A percentile compares a stretch with the other conserved stretches of the same genome.
Conservation (phyloP, 2,329 filamentous ascomycete genomes). For the Nemania sp. region DNA sequence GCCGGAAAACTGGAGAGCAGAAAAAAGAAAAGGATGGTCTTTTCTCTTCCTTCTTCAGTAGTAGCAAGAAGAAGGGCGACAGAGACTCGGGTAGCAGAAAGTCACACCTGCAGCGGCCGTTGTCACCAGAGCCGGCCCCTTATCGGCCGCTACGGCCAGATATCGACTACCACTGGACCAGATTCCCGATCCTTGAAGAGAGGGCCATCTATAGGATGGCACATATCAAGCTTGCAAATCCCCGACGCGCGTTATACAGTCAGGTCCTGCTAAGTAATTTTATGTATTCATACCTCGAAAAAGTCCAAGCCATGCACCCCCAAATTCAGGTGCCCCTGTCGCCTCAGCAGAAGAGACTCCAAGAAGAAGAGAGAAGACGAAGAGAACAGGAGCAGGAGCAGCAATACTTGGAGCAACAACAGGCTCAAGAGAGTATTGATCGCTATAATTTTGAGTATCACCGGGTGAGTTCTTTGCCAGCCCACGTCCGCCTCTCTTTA, state of each 20-base stretch:
- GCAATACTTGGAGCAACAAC: slow-evolving; percentile 52
- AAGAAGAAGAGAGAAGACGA: slow-evolving; percentile 53
- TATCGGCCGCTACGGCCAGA: slow-evolving; percentile 78
- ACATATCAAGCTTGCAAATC: slow-evolving; percentile 98
- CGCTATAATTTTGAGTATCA: slow-evolving; percentile 60
- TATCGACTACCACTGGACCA: slow-evolving; percentile 93
- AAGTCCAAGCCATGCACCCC: slow-evolving; percentile 98
- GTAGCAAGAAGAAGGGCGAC: slow-evolving; percentile 84
- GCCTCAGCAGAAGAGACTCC: slow-evolving; percentile 69
- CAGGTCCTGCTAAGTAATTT: slow-evolving; percentile 98
- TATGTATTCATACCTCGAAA: slow-evolving; percentile 99
- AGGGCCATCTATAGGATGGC: slow-evolving; percentile 98
- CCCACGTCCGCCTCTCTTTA: not conserved
- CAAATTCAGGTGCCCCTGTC: slow-evolving; percentile 90
- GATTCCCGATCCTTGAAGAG: slow-evolving; percentile 94
- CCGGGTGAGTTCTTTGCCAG: slow-evolving; percentile 46
- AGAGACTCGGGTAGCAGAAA: slow-evolving; percentile 77
- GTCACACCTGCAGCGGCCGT: slow-evolving; percentile 67
- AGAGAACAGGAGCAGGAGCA: slow-evolving; percentile 57
- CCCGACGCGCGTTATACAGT: slow-evolving; percentile 85
- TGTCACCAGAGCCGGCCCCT: slow-evolving; percentile 79
- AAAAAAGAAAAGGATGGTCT: slow-evolving; percentile 94
- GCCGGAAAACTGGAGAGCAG: slow-evolving; percentile 71
- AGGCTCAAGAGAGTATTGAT: slow-evolving; percentile 50
- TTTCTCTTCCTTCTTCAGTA: slow-evolving; percentile 92